These are phyloP conservation scores for Backusella mclennaniae DNA, from an alignment of 192 early-diverging fungal species.

Conservation along the genomic window DNA sequence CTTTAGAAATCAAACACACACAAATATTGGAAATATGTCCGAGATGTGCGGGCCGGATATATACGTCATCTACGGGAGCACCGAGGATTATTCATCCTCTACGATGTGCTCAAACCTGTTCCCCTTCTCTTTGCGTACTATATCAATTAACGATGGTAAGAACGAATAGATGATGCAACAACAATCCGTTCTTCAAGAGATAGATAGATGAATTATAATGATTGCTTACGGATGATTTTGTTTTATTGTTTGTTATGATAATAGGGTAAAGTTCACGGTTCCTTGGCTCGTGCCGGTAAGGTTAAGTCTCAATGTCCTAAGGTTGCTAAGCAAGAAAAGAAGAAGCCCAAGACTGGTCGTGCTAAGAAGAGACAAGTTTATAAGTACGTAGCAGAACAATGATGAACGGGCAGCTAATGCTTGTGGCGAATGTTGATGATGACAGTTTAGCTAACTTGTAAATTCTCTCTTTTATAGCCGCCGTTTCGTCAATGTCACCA, in stretches of 20 bases:
- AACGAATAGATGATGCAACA: not conserved
- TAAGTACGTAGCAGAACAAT: conserved; percentile 31
- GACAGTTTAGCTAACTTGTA: not conserved
- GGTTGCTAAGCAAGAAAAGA: conserved; percentile 96
- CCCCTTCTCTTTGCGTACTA: conserved; percentile 6
- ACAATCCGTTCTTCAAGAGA: not conserved
- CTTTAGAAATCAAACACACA: not conserved
- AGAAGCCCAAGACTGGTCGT: conserved; percentile 91
- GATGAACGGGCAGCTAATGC: not conserved
- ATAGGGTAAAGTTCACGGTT: conserved; percentile 99
- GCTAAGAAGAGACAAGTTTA: conserved; percentile 95
- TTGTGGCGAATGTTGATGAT: not conserved
- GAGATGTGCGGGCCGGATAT: not conserved
- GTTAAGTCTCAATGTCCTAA: conserved; percentile 99
- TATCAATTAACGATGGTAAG: conserved; percentile 10
- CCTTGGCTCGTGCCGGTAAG: conserved; percentile 99
- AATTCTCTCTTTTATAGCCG: conserved; percentile 43
- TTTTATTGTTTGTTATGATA: not conserved
- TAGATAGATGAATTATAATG: not conserved
- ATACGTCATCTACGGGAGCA: not conserved
- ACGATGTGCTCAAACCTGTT: conserved; percentile 1
- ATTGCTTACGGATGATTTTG: not conserved
- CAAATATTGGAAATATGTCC: not conserved
- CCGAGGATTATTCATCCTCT: conserved; percentile 5
- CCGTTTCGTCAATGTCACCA: conserved; percentile 95